Percentiles rank a stretch among this genome's conserved stretches.
phyloP scores from a whole-genome alignment of 2,329 filamentous ascomycete species.

The Pleochaeta shiraiana region DNA sequence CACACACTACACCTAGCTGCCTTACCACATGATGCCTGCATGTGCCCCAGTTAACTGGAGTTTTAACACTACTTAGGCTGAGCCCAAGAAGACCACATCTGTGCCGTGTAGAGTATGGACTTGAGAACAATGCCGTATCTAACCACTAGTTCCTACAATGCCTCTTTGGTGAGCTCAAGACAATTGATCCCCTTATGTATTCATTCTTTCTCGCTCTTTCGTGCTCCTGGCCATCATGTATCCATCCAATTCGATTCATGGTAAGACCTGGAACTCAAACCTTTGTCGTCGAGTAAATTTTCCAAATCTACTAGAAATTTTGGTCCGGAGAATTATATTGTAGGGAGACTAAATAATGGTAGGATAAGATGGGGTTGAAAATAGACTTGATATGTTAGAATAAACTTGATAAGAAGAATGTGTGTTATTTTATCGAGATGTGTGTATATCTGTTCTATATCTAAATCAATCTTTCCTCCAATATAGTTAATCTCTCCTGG shows the following conservation, averaged over 20 bases:
- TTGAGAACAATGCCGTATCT: not conserved
- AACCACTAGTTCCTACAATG: not conserved
- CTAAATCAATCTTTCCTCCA: too few species aligned
- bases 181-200: not conserved
- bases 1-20: not conserved
- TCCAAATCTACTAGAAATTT: too few species aligned
- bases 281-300: too few species aligned
- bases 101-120: not conserved
- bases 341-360: too few species aligned
- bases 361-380: too few species aligned
- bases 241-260: not conserved
- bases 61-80: not conserved
- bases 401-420: too few species aligned
- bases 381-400: too few species aligned
- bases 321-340: too few species aligned
- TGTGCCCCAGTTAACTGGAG: not conserved
- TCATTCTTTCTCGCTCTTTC: not conserved
- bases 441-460: too few species aligned
- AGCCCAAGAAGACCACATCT: not conserved
- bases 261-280: too few species aligned
- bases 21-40: not conserved
- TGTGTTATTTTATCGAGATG: too few species aligned
- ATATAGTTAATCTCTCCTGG: too few species aligned
- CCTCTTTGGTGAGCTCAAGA: not conserved
- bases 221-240: not conserved